Evolutionary conservation across 345 rosid species (phyloP), one percentile per base, ranked within the genome.

Genomic region (Luvunga scandens): DNA sequence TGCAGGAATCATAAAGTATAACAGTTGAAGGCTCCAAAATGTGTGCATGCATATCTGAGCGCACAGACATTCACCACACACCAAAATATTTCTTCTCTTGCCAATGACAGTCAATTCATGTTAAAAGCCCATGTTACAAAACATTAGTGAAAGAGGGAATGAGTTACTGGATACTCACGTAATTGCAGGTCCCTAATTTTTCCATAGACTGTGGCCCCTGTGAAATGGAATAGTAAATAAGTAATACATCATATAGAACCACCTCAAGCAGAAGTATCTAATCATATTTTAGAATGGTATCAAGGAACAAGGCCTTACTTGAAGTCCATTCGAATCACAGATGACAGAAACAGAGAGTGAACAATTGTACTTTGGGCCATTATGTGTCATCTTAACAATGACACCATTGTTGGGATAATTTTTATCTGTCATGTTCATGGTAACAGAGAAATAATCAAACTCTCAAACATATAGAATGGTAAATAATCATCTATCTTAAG

Each of bases 401-500:
- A 97, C 92, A 77, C 98, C 99, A 79, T 82, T 90, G 75, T 85
- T 85, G 31, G 98, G 99, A 86, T 93, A 89, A 75, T 82, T 76
- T 67, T 85, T 70, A 86, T 97, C 98, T 97, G 88, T 75, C 66
- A 45, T 63, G 75, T 76, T 68, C 45, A 73, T 79, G 22, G 62
- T 45, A 57, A 71, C 13, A 81, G 50, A 77, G 53, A 77, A 80
- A 70, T 55, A 66, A 80, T 82, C 71, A 81, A 83, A 64, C 63
- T 70, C 68, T 72, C 28, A 85, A 75, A 77, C 12, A 70, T 24
- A 77, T 6, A 39, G 50, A 60, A 62, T 48, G 66, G 8, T 6
- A 38, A 59, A 59, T 31, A 48, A 76, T 36, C 6, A 38, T 36
- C 64, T 34, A 6, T 64, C 60, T 62, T 33, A 75, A 56, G 10